Evolutionary conservation across 2,329 filamentous ascomycete genomes (phyloP), one percentile per base, ranked within the genome.

Genomic region (Talaromyces amestolkiae): DNA sequence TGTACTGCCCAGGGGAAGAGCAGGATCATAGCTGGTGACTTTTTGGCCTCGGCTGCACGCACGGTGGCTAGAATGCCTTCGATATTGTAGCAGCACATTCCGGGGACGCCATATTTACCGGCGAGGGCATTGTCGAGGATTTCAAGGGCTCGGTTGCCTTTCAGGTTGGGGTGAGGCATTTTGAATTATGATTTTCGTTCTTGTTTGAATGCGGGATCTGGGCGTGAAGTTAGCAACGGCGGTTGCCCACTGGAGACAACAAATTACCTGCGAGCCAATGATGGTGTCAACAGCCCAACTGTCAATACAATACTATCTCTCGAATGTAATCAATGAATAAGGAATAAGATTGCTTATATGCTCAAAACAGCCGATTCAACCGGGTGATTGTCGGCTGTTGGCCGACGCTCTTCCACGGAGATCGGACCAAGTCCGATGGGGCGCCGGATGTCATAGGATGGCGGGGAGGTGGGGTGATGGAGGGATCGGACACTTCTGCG

Each of bases 1-100:
- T 87, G 80, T 61, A 91, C 83, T 0, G 89, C 88, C 89, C 89
- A 91, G 22, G 89, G 89, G 77, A 92, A 91, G 69, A 91, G 85
- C 31, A 90, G 86, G 70, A 91, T 86, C 81, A 91, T 90, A 66
- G 88, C 84, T 0, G 89, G 89, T 0, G 88, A 89, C 56, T 81
- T 81, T 67, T 88, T 88, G 31, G 84, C 83, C 77, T 91, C 89
- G 66, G 89, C 89, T 9, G 89, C 89, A 69, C 84, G 84, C 56
- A 91, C 86, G 3, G 86, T 87, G 1, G 87, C 89, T 31, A 91
- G 80, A 69, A 92, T 88, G 58, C 86, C 86, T 78, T 92, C 89
- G 66, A 91, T 79, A 72, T 91, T 90, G 81, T 91, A 89, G 72
- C 79, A 82, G 81, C 86, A 88, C 80, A 86, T 87, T 68, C 83